These are phyloP conservation scores for Sedum album DNA, from an alignment of 164 flowering plant genomes.

Conservation along the genomic window DNA sequence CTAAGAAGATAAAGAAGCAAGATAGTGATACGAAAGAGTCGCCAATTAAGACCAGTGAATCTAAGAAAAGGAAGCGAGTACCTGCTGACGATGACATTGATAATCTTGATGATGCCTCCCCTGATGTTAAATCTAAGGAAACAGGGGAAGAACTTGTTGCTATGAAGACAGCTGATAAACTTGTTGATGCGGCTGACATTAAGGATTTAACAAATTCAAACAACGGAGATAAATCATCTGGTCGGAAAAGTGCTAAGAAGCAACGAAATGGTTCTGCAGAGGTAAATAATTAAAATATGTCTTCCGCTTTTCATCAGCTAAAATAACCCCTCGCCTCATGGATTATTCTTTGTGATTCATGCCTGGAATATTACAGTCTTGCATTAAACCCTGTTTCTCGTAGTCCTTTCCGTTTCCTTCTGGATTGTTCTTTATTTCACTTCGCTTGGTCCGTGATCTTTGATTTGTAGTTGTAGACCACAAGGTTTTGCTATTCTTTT, in stretches of 20 bases:
- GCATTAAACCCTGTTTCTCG: background rate
- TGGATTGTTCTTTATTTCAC: background rate
- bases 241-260: conserved; percentile 6
- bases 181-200: background rate
- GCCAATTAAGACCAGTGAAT: background rate
- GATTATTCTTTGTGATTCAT: background rate
- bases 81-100: background rate
- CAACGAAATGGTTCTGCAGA: conserved; percentile 5
- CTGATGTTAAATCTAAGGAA: background rate
- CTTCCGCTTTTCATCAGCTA: background rate
- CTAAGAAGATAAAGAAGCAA: background rate
- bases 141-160: background rate
- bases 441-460: background rate
- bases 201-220: background rate
- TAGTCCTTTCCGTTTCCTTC: background rate
- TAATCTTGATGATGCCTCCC: background rate
- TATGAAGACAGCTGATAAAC: background rate
- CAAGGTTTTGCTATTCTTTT: too few species aligned
- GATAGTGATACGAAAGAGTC: background rate
- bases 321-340: background rate
- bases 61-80: conserved; percentile 3
- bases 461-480: too few species aligned
- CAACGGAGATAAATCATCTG: conserved; percentile 1
- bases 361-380: background rate
- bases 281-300: background rate